A percentile compares a stretch with the other conserved stretches of the same genome.
Conservation (phyloP, 2,329 filamentous ascomycete genomes). For the Aspergillus uvarum region DNA sequence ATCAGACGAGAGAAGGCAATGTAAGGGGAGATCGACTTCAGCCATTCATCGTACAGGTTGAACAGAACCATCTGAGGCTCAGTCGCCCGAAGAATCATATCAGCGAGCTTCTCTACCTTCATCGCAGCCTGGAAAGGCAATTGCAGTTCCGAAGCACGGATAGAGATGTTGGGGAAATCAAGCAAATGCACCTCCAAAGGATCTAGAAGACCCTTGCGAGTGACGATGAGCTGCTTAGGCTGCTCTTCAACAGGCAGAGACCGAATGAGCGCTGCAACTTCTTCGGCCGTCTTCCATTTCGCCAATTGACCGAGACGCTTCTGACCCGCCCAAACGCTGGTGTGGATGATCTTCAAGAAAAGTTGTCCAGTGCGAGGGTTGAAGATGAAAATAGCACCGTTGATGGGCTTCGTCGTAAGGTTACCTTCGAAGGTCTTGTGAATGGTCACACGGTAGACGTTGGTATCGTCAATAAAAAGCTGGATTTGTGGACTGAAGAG, state of each 20-base stretch:
- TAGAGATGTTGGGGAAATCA: constrained; percentile 98
- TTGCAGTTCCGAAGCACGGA: constrained; percentile 93
- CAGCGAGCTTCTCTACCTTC: constrained; percentile 98
- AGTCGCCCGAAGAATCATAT: constrained; percentile 97
- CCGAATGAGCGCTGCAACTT: constrained; percentile 95
- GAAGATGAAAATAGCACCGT: constrained; percentile 99
- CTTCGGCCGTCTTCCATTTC: constrained; percentile 99
- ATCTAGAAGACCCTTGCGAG: constrained; percentile 93
- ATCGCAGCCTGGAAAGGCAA: constrained; percentile 98
- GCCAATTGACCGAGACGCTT: constrained; percentile 97
- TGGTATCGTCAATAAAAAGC: constrained; percentile 98
- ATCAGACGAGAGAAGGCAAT: constrained; percentile 96
- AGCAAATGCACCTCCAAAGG: constrained; percentile 95
- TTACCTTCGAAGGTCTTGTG: constrained; percentile 99
- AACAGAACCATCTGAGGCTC: constrained; percentile 99
- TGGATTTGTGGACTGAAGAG: constrained; percentile 99
- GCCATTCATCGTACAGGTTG: constrained; percentile 98
- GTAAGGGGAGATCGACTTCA: constrained; percentile 97
- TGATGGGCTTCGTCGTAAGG: constrained; percentile 98
- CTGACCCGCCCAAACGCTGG: constrained; percentile 97
- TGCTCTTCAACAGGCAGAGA: constrained; percentile 97
- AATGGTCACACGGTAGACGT: constrained; percentile 98
- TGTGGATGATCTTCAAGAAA: constrained; percentile 99
- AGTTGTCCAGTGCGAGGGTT: constrained; percentile 97
- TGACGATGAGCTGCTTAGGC: constrained; percentile 97